Percentiles rank a stretch among this genome's conserved stretches.
phyloP scores from a whole-genome alignment of 176 grass and related monocot species.

The Aegilops speltoides region DNA sequence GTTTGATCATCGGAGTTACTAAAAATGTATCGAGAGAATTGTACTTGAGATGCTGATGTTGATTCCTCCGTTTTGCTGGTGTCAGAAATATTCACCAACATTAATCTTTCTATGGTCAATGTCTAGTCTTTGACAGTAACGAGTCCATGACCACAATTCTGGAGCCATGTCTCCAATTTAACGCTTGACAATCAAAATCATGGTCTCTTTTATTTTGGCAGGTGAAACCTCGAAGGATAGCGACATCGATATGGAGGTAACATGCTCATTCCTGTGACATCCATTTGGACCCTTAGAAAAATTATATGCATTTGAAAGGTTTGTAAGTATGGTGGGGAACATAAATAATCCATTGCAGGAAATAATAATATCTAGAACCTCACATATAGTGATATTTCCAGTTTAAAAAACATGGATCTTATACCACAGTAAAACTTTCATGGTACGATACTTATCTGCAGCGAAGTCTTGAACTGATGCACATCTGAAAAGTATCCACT shows the following conservation, averaged over 20 bases:
- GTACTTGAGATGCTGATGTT: not conserved
- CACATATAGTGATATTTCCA: not conserved
- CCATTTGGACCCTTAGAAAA: not conserved
- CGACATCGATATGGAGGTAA: slow-evolving; percentile 37
- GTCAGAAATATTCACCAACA: not conserved
- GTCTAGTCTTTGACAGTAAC: not conserved
- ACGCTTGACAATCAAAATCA: not conserved
- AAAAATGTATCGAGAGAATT: not conserved
- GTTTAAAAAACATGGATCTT: not conserved
- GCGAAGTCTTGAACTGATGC: not conserved
- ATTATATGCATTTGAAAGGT: not conserved
- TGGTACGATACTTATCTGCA: not conserved
- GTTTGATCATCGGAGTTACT: not conserved
- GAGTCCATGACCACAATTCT: not conserved
- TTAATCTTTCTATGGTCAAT: not conserved
- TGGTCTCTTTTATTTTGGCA: slow-evolving; percentile 33
- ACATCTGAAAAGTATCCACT: not conserved
- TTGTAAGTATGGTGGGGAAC: not conserved
- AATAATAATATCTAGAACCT: not conserved
- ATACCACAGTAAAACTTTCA: not conserved
- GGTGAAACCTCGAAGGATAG: slow-evolving; percentile 40
- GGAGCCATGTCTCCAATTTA: not conserved
- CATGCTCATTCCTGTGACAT: not conserved
- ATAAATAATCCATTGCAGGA: not conserved
- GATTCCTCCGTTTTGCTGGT: not conserved